Evolutionary conservation across 176 grass and related monocot species (phyloP).

Genomic region (Tillandsia leiboldiana): DNA sequence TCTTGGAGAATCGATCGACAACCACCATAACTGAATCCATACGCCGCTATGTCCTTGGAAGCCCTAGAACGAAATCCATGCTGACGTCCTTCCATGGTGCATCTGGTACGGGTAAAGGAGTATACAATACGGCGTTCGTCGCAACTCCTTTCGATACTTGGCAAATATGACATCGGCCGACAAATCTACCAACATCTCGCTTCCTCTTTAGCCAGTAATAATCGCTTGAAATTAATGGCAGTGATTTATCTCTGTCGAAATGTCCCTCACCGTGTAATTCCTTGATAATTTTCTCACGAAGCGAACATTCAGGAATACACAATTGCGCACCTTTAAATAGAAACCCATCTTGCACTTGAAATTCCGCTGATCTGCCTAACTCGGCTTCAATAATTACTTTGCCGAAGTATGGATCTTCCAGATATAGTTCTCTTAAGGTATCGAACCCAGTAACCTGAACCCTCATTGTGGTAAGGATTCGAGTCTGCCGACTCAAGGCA

Average conservation of each 20-base stretch:
- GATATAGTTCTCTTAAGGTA: background rate
- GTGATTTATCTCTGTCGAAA: background rate
- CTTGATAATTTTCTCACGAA: background rate
- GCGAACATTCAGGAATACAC: background rate
- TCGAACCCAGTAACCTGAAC: background rate
- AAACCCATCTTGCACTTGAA: background rate
- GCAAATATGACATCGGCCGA: background rate
- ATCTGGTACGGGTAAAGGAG: background rate
- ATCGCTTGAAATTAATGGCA: background rate
- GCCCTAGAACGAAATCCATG: background rate
- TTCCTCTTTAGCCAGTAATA: background rate
- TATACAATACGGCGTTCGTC: background rate
- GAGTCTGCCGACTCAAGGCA: background rate
- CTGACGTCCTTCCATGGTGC: background rate
- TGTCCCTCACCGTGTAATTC: background rate
- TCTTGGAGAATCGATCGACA: too few relatives aligned
- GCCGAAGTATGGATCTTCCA: background rate
- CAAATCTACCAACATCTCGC: background rate
- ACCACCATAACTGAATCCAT: too few relatives aligned
- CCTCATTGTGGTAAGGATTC: background rate
- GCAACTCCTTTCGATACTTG: background rate
- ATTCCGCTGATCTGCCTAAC: background rate
- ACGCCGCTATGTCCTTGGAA: too few relatives aligned
- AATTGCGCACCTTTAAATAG: background rate
- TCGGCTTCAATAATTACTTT: background rate